Conservation (phyloP, 2,329 filamentous ascomycete species). For the Annulohypoxylon truncatum region DNA sequence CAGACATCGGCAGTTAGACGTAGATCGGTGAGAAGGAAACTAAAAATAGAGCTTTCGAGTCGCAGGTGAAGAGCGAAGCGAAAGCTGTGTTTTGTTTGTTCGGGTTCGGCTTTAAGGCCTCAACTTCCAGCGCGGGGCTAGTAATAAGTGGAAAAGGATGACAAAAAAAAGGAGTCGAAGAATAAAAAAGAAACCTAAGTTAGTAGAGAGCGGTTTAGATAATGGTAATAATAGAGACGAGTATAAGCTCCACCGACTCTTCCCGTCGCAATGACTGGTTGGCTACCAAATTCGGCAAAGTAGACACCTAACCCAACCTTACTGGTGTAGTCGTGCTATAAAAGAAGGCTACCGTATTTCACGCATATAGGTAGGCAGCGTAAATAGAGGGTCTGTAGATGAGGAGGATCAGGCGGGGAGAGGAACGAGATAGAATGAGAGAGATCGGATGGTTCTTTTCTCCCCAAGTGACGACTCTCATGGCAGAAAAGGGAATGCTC, state of each 20-base stretch:
- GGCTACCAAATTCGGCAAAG: slow-evolving; percentile 27
- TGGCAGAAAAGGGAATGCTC: slow-evolving; percentile 49
- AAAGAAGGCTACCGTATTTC: slow-evolving; percentile 26
- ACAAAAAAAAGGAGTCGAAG: slow-evolving; percentile 1
- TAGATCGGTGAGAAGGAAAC: slow-evolving; percentile 1
- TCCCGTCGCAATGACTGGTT: slow-evolving; percentile 5
- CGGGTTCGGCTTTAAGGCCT: slow-evolving; percentile 17
- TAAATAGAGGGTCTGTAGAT: neutral
- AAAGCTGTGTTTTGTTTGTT: slow-evolving; percentile 7
- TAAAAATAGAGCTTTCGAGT: slow-evolving; percentile 1
- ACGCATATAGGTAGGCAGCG: slow-evolving; percentile 32
- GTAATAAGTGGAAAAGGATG: slow-evolving; percentile 7
- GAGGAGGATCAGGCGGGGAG: slow-evolving; percentile 42
- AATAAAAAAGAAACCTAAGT: neutral
- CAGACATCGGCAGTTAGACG: slow-evolving; percentile 42
- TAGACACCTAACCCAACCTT: slow-evolving; percentile 13
- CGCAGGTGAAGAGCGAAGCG: slow-evolving; percentile 16
- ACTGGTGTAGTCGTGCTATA: slow-evolving; percentile 13
- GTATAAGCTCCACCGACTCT: slow-evolving; percentile 18
- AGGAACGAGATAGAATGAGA: slow-evolving; percentile 39
- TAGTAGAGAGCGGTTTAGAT: slow-evolving; percentile 3
- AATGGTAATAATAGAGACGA: slow-evolving; percentile 13
- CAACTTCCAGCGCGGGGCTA: slow-evolving; percentile 20
- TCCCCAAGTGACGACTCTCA: slow-evolving; percentile 44
- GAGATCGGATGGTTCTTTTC: slow-evolving; percentile 36